Evolutionary conservation across 108 stramenopile species (phyloP), one percentile per base, ranked within the genome.

Genomic region (Schizochytrium sp.): DNA sequence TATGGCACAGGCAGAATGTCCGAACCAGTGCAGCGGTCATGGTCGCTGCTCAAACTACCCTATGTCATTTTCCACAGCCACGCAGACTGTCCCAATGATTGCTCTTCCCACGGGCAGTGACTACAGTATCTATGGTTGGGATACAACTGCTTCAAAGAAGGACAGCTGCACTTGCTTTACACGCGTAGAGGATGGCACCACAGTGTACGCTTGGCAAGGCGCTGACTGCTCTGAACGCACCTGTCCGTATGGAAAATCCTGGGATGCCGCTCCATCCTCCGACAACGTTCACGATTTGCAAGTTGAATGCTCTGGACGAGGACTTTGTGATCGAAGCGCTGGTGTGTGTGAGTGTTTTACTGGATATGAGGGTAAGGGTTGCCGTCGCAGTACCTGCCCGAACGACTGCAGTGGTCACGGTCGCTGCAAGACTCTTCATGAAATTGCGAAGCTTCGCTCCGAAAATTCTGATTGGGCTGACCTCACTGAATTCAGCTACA

Each of bases 301-400:
- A n/a, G 90, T 89, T 72, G 96, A 96, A 92, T 97, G 97, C 94
- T 95, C 97, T 8, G 94, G 93, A 83, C 92, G 93, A 64, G 97
- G 97, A 50, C 61, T 91, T 40, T 97, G 97, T 89, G 94, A 96
- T 93, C 93, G 96, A 41, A 83, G 55, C 17, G 88, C 87, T 42
- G 97, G 96, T 56, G 90, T 93, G 87, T 97, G 96, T 91, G 88
- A 72, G 56, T 96, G 97, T 93, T 95, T 95, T 57, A 90, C 91
- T 64, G 96, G 96, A 76, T 97, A 96, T 92, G 96, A 95, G 46
- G 97, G 96, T 72, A 91, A 92, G 72, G 96, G 95, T 17, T 97
- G 97, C 87, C 95, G 96, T 64, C 87, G 97, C 17, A 91, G 93
- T 0, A 44, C 91, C 19, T 95, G 95, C 89, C 95, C 94, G 56